Evolutionary conservation across 2,329 filamentous ascomycete species (phyloP).

Genomic region (Paraconiothyrium brasiliense): DNA sequence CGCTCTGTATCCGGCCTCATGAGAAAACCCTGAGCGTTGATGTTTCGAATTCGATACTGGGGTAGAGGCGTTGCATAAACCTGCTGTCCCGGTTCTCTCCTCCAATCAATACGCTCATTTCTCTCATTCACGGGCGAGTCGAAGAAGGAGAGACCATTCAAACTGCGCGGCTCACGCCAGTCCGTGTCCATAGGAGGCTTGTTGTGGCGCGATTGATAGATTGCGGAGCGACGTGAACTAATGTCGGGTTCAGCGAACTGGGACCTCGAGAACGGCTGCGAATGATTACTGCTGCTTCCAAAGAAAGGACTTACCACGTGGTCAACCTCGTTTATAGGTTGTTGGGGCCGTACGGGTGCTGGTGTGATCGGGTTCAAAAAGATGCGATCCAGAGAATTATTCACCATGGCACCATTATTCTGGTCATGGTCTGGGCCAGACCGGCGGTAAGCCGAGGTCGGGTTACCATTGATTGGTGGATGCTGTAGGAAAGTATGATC

Average conservation of each 20-base stretch:
- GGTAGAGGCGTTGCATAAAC: slow-evolving; percentile 9
- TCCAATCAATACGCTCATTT: slow-evolving; percentile 26
- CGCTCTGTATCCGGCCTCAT: slow-evolving; percentile 19
- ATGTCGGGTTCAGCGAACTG: slow-evolving; percentile 36
- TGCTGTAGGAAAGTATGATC: slow-evolving; percentile 33
- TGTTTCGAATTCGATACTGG: slow-evolving; percentile 21
- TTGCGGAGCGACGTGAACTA: slow-evolving; percentile 40
- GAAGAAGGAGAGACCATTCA: slow-evolving; percentile 50
- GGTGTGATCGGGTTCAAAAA: slow-evolving; percentile 22
- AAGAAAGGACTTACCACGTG: slow-evolving; percentile 55
- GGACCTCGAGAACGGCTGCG: slow-evolving; percentile 21
- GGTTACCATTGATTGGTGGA: slow-evolving; percentile 20
- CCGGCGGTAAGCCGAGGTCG: slow-evolving; percentile 9
- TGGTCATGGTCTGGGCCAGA: slow-evolving; percentile 16
- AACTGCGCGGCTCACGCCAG: slow-evolving; percentile 36
- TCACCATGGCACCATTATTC: slow-evolving; percentile 18
- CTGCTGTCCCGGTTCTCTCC: slow-evolving; percentile 3
- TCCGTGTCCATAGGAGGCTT: slow-evolving; percentile 20
- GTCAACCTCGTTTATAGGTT: slow-evolving; percentile 30
- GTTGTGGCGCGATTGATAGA: slow-evolving; percentile 34
- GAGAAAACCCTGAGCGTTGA: slow-evolving; percentile 27
- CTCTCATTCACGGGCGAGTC: slow-evolving; percentile 36
- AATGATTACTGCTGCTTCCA: slow-evolving; percentile 29
- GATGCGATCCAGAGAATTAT: slow-evolving; percentile 17
- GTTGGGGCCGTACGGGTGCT: slow-evolving; percentile 21